A percentile compares a stretch with the other conserved stretches of the same genome.
Evolutionary conservation across 2,329 filamentous ascomycete genomes (phyloP).

Genomic region (Pezizomycotina sp.): DNA sequence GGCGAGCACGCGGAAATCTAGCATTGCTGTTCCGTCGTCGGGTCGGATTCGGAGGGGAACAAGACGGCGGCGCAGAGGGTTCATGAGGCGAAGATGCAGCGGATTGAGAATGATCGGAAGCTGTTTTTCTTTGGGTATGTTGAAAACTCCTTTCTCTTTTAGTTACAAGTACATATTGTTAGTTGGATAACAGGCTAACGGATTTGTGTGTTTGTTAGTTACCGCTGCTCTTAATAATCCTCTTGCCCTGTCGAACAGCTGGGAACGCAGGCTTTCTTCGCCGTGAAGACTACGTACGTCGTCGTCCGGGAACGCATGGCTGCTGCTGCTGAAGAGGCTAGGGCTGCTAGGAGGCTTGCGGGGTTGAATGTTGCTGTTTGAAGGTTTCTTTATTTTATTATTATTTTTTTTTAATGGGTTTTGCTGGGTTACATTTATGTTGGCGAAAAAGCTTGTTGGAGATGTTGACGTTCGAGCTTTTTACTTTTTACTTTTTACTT

Average conservation of each 20-base stretch:
- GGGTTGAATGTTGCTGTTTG: no score
- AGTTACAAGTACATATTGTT: not conserved
- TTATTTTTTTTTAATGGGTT: no score
- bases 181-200: not conserved
- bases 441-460: no score
- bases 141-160: constrained; percentile 1
- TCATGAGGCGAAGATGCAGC: constrained; percentile 47
- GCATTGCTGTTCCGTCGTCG: constrained; percentile 29
- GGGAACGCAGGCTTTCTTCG: constrained; percentile 21
- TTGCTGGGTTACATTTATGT: no score
- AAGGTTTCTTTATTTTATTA: no score
- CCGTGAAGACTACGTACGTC: constrained; percentile 14
- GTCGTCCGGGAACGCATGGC: constrained; percentile 19
- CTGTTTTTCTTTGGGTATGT: constrained; percentile 53
- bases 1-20: constrained; percentile 46
- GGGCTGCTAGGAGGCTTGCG: no score
- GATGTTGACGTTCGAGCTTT: no score
- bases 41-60: constrained; percentile 40
- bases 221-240: constrained; percentile 29
- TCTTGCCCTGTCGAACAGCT: constrained; percentile 30
- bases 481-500: no score
- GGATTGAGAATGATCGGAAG: constrained; percentile 46
- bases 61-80: constrained; percentile 46
- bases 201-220: constrained; percentile 25
- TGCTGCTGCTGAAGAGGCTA: constrained; percentile 15